These are phyloP conservation scores for Exutisphaerella laricina DNA, from an alignment of 2,329 filamentous ascomycete genomes.

Conservation along the genomic window DNA sequence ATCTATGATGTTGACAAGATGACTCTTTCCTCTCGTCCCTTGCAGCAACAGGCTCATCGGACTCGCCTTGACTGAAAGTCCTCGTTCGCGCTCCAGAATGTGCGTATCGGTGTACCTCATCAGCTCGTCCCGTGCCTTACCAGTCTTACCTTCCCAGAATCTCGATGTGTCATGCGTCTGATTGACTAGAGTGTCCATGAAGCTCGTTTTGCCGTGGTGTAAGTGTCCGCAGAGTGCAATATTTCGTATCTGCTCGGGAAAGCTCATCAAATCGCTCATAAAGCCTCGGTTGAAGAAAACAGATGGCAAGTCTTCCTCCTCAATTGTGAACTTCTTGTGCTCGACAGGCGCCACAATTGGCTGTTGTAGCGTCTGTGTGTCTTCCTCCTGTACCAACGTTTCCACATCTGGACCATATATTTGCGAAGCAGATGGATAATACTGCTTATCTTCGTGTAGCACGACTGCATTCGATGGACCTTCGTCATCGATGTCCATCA, in stretches of 20 bases:
- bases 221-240: conserved; percentile 86
- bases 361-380: conserved; percentile 84
- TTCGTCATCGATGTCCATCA: conserved; percentile 90
- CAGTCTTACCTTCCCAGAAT: conserved; percentile 71
- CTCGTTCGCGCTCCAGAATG: conserved; percentile 79
- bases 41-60: conserved; percentile 92
- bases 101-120: conserved; percentile 93
- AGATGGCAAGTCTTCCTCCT: conserved; percentile 86
- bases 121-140: conserved; percentile 79
- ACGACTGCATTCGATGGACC: conserved; percentile 95
- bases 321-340: conserved; percentile 91
- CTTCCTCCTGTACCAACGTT: conserved; percentile 92
- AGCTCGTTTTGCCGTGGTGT: conserved; percentile 95
- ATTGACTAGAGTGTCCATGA: conserved; percentile 96
- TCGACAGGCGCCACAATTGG: conserved; percentile 91
- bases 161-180: conserved; percentile 87
- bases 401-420: conserved; percentile 93
- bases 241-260: conserved; percentile 89
- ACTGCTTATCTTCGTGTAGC: conserved; percentile 98
- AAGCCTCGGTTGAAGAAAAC: conserved; percentile 86
- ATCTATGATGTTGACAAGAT: conserved; percentile 90
- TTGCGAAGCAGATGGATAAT: conserved; percentile 96
- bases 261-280: conserved; percentile 94
- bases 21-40: conserved; percentile 85
- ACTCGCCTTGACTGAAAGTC: conserved; percentile 83